These are phyloP conservation scores for Cotoneaster glaucophyllus DNA, from an alignment of 306 rosid genomes.

Conservation along the genomic window DNA sequence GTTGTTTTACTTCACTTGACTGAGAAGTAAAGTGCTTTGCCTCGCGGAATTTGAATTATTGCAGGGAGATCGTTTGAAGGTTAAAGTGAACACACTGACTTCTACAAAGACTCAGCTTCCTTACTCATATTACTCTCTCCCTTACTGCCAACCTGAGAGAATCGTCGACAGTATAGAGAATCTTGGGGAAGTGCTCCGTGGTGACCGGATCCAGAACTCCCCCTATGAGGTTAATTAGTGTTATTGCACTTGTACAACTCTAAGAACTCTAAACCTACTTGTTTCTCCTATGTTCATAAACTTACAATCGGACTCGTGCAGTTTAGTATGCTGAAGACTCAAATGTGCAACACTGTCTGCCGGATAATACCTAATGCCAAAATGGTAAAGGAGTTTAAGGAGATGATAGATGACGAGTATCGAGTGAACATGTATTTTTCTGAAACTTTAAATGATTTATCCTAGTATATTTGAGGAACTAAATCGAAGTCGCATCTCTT, in stretches of 20 bases:
- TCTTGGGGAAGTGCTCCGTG: slow-evolving; percentile 98
- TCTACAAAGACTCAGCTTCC: slow-evolving; percentile 99
- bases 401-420: slow-evolving; percentile 90
- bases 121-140: slow-evolving; percentile 81
- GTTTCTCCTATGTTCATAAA: slow-evolving; percentile 12
- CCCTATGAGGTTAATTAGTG: slow-evolving; percentile 75
- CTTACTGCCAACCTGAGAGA: slow-evolving; percentile 48
- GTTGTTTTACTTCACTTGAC: not conserved
- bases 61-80: slow-evolving; percentile 82
- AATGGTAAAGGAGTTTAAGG: slow-evolving; percentile 72
- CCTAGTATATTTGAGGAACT: not conserved
- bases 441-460: not conserved
- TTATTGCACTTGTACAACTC: not conserved
- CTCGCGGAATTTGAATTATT: slow-evolving; percentile 7
- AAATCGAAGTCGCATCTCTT: slow-evolving; percentile 6
- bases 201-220: slow-evolving; percentile 96
- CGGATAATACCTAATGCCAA: slow-evolving; percentile 61
- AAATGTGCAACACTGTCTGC: slow-evolving; percentile 71
- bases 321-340: slow-evolving; percentile 93
- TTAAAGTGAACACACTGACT: slow-evolving; percentile 91
- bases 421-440: slow-evolving; percentile 81
- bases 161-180: slow-evolving; percentile 88
- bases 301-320: slow-evolving; percentile 28
- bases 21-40: not conserved
- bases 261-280: not conserved